Base-by-base conservation (phyloP, 139 green algal genomes). In the Gonium pectorale region DNA sequence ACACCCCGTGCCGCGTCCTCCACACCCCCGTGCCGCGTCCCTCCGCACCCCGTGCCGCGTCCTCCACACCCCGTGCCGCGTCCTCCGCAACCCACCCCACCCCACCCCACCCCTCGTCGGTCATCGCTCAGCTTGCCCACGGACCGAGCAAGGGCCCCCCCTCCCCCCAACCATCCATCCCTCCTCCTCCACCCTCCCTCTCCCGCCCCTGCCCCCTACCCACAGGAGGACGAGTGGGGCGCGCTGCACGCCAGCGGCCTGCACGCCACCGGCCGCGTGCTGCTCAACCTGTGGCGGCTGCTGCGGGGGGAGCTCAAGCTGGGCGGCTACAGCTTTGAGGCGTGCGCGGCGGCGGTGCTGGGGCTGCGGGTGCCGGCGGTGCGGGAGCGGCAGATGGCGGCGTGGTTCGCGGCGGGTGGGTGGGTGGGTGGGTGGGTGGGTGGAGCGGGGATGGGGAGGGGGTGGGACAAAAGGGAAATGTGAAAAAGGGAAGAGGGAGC, bases 281-380 rank as follows among this genome's bases (percentile, higher is more conserved):
- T 99, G 49, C 91, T 99, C 82, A 99, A 99, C 89, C 82, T 98
- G 49, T 99, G 97, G 97, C 89, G 96, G 17, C 70, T 98, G 77
- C 94, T 93, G 72, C 78, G 70, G 4, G 83, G 85, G 35, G 94
- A 97, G 87, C 79, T 98, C 31, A 98, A 97, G 91, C 93, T 99
- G 26, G 86, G 66, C 31, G 92, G 90, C 64, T 98, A 98, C 93
- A 96, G 80, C 56, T 90, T 96, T 33, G 93, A 99, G 89, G 85
- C 67, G 15, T 97, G 94, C 75, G 93, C 85, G 27, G 93, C 94
- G 0, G 95, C 94, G 2, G 92, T 99, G 67, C 91, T 99, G 87
- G 90, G 95, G 71, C 86, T 92, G 60, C 89, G 96, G 6, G 86
- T 97, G 40, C 95, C 97, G 1, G 79, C 90, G n/a, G 80, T 98